Evolutionary conservation across 495 filamentous ascomycete genomes (phyloP), one percentile per base, ranked within the genome.

Genomic region (Tetracladium marchalianum): DNA sequence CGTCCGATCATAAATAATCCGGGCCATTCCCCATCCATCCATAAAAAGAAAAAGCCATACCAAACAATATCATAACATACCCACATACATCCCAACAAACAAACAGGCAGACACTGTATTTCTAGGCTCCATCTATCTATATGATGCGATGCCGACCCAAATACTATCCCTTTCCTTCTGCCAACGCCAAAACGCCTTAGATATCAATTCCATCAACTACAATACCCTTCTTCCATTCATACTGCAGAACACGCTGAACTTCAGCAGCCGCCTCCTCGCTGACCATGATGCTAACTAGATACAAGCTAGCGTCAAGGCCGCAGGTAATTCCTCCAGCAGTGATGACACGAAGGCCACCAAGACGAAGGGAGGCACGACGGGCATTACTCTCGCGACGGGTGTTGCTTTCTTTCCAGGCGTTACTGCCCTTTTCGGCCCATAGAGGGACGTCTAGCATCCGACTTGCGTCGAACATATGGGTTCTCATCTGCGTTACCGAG

Each of bases 281-380:
- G 16, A 86, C 80, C 60, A 90, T 66, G 43, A 79, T 78, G 63
- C 76, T 81, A 40, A 90, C 81, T 53, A 93, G 66, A 66, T 89
- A 87, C 63, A 89, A 64, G 47, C 77, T 66, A 15, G 84, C 87
- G 69, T 93, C 87, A 27, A 90, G 63, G 49, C 87, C 87, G 59
- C 80, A 77, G 50, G 79, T 81, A 43, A 87, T 68, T 40, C 86
- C 87, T 44, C 85, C 84, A 59, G 71, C 73, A 31, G 86, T 90
- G 51, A 93, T 76, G 37, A 93, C 73, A 50, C 81, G 72, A 58
- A 90, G 72, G 13, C 83, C 80, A 56, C 78, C 76, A 24, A 85
- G 70, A 27, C 73, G 71, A 68, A 87, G 68, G 47, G 75, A 72
- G 6, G 76, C 80, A 52, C 82, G 69, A 31, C 81, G 70, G 48